These are phyloP conservation scores for Lablab purpureus DNA, from an alignment of 306 rosid genomes.

Conservation along the genomic window DNA sequence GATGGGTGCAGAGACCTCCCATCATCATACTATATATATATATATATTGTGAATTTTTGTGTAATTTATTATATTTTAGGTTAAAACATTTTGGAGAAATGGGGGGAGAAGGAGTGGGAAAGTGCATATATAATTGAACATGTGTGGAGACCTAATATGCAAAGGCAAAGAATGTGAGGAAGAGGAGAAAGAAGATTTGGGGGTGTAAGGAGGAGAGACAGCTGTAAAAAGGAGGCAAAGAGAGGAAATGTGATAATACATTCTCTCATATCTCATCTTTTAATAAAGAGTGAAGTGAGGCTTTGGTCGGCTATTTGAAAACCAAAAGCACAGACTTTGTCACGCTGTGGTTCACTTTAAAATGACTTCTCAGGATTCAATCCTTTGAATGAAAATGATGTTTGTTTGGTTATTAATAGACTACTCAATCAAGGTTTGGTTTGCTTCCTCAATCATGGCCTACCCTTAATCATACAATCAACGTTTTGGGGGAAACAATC, in stretches of 20 bases:
- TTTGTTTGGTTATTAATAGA: conserved; percentile 11
- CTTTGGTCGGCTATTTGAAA: conserved; percentile 22
- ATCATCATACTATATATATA: too few relatives aligned
- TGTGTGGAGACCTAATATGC: conserved; percentile 54
- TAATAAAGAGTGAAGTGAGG: conserved; percentile 39
- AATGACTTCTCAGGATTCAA: conserved; percentile 9
- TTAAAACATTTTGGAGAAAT: too few relatives aligned
- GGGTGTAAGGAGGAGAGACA: conserved; percentile 50
- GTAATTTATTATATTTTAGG: too few relatives aligned
- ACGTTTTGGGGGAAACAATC: background rate
- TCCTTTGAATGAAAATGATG: conserved; percentile 36
- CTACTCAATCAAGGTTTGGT: conserved; percentile 3
- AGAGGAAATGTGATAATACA: conserved; percentile 45
- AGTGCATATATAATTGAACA: conserved; percentile 64
- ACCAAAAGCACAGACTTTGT: conserved; percentile 40
- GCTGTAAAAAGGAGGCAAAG: conserved; percentile 62
- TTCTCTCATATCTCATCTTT: conserved; percentile 51
- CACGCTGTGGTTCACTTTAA: background rate
- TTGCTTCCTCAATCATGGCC: conserved; percentile 14
- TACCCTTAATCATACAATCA: background rate
- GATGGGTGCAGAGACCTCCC: conserved; percentile 3
- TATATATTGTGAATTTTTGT: too few relatives aligned
- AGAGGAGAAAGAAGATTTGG: conserved; percentile 46
- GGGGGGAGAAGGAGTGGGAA: conserved; percentile 29
- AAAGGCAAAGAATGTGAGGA: conserved; percentile 53